These are phyloP conservation scores for Polysphondylium violaceum DNA, from an alignment of 78 protist species.

Conservation along the genomic window DNA sequence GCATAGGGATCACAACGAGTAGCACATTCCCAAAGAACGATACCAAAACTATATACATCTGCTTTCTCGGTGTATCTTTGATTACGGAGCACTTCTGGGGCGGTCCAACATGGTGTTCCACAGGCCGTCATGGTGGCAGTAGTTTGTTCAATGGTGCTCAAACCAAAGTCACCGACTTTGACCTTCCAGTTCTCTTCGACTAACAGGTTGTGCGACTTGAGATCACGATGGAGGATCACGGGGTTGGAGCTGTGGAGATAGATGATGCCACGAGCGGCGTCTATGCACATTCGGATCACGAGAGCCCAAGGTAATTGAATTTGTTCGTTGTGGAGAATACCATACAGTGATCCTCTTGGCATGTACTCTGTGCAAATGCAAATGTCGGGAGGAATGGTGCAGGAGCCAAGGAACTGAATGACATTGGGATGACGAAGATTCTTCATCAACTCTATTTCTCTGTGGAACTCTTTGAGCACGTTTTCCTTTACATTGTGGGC, in stretches of 20 bases:
- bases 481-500: slow-evolving; percentile 63
- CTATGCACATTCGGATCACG: slow-evolving; percentile 32
- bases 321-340: slow-evolving; percentile 40
- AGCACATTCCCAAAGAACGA: slow-evolving; percentile 84
- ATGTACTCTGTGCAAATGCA: slow-evolving; percentile 84
- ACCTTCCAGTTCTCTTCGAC: slow-evolving; percentile 85
- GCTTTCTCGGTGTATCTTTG: slow-evolving; percentile 82
- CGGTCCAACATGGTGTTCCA: slow-evolving; percentile 87
- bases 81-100: slow-evolving; percentile 80
- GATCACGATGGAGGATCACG: slow-evolving; percentile 80
- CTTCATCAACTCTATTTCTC: slow-evolving; percentile 75
- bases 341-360: slow-evolving; percentile 78
- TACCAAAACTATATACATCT: slow-evolving; percentile 76
- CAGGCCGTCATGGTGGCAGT: slow-evolving; percentile 82
- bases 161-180: slow-evolving; percentile 85
- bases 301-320: slow-evolving; percentile 6
- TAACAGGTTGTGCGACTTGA: slow-evolving; percentile 81
- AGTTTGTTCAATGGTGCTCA: slow-evolving; percentile 61
- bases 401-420: slow-evolving; percentile 83
- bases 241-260: slow-evolving; percentile 83
- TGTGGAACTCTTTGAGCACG: slow-evolving; percentile 67
- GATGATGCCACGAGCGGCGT: slow-evolving; percentile 69
- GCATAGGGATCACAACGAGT: slow-evolving; percentile 77
- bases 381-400: slow-evolving; percentile 77
- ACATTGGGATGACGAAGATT: slow-evolving; percentile 84